Percentiles rank a stretch among this genome's conserved stretches.
phyloP scores from a whole-genome alignment of 1,139 yeast species.

The Komagataea norvegica region DNA sequence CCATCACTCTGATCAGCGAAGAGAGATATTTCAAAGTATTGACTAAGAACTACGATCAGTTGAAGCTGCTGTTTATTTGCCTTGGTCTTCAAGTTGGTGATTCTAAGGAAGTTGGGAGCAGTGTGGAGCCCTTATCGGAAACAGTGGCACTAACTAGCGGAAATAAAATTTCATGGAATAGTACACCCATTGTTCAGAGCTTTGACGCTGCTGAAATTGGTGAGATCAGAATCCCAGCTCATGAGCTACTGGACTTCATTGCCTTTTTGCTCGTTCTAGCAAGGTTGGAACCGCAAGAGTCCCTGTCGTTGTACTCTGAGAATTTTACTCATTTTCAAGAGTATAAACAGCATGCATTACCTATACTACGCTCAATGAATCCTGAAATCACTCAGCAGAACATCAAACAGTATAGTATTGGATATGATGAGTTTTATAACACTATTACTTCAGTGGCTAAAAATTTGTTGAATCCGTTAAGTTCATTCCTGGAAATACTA shows the following conservation, averaged over 20 bases:
- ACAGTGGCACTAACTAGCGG: conserved; percentile 14
- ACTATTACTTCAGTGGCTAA: conserved; percentile 34
- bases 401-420: conserved; percentile 27
- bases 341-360: conserved; percentile 28
- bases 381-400: conserved; percentile 28
- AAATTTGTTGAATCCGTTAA: conserved; percentile 36
- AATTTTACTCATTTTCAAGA: conserved; percentile 19
- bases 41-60: conserved; percentile 30
- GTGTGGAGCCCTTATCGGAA: no score
- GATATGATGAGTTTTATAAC: conserved; percentile 33
- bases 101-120: conserved; percentile 11
- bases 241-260: conserved; percentile 35
- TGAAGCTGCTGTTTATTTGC: conserved; percentile 37
- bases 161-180: conserved; percentile 32
- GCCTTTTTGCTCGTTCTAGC: conserved; percentile 41
- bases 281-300: conserved; percentile 28
- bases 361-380: conserved; percentile 45
- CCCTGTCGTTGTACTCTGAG: conserved; percentile 20
- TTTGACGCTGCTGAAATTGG: conserved; percentile 32
- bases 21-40: conserved; percentile 34
- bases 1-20: conserved; percentile 34
- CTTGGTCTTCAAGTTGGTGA: conserved; percentile 25
- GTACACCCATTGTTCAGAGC: conserved; percentile 25
- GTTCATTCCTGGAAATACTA: conserved; percentile 36
- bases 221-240: conserved; percentile 33